Percentiles rank a stretch among this genome's conserved stretches.
phyloP scores from a whole-genome alignment of 305 asterid species.

The Caryopteris hybrid region DNA sequence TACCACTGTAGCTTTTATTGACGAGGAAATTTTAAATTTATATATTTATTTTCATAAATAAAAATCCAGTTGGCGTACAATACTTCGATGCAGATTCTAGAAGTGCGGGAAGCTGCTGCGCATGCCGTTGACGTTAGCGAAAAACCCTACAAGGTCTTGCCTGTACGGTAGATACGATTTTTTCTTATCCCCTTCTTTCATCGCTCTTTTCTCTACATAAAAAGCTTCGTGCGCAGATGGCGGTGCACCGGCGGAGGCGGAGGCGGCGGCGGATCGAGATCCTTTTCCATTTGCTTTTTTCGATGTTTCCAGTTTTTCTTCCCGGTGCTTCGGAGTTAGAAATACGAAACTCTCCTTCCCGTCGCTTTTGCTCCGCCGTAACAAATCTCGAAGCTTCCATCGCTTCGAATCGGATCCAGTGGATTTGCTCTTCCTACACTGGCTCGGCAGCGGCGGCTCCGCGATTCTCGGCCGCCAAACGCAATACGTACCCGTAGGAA shows the following conservation, averaged over 20 bases:
- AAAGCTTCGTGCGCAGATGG: slow-evolving; percentile 63
- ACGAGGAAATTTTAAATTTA: not conserved
- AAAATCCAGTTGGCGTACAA: slow-evolving; percentile 19
- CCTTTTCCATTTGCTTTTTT: slow-evolving; percentile 7
- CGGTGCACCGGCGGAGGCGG: slow-evolving; percentile 8
- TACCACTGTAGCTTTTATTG: not conserved
- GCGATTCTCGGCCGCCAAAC: slow-evolving; percentile 55
- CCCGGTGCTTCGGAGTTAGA: slow-evolving; percentile 48
- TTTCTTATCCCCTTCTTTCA: slow-evolving; percentile 56
- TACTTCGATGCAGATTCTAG: slow-evolving; percentile 6
- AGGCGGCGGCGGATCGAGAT: not conserved
- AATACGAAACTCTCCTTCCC: slow-evolving; percentile 64
- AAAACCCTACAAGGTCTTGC: slow-evolving; percentile 70
- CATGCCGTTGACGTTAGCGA: slow-evolving; percentile 42
- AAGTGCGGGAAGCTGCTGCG: slow-evolving; percentile 39
- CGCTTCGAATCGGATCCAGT: slow-evolving; percentile 73
- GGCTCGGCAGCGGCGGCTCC: slow-evolving; percentile 38
- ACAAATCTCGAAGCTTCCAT: slow-evolving; percentile 72
- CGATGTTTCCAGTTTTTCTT: slow-evolving; percentile 18
- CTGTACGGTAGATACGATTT: slow-evolving; percentile 87
- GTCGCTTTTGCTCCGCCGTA: slow-evolving; percentile 86
- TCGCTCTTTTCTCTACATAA: slow-evolving; percentile 54
- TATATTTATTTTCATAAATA: not conserved
- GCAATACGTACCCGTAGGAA: slow-evolving; percentile 65
- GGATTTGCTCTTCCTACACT: slow-evolving; percentile 73